phyloP scores from a whole-genome alignment of 768 basidiomycete species.

The Leccinum truebloodii region DNA sequence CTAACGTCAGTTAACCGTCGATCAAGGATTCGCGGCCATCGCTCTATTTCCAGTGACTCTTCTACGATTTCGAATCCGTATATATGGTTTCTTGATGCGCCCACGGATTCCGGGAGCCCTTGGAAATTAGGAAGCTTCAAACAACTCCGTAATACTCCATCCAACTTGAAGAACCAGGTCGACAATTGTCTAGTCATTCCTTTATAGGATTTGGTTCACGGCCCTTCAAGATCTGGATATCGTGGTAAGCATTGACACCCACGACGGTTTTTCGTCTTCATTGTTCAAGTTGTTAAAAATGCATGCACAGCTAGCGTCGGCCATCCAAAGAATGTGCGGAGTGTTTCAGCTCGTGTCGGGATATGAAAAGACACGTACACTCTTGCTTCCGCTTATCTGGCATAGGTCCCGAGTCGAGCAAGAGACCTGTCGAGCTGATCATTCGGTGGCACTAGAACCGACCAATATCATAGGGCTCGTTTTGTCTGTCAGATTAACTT shows the following conservation, averaged over 20 bases:
- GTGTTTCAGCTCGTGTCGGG: slow-evolving; percentile 13
- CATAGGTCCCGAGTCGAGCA: background rate
- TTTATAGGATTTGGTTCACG: background rate
- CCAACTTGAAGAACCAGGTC: background rate
- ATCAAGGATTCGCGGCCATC: slow-evolving; percentile 14
- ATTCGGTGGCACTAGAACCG: background rate
- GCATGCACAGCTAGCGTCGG: background rate
- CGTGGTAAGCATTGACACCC: background rate
- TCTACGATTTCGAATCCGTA: background rate
- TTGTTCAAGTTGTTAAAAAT: background rate
- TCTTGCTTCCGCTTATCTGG: background rate
- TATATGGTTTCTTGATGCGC: slow-evolving; percentile 1
- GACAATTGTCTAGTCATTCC: background rate
- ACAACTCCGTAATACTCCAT: background rate
- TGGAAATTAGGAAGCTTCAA: background rate
- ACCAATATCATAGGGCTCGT: background rate
- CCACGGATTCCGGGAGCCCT: background rate
- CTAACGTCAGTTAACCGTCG: slow-evolving; percentile 10
- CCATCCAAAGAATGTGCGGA: slow-evolving; percentile 8
- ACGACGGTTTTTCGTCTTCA: background rate
- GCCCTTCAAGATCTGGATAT: background rate
- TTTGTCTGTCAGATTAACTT: background rate
- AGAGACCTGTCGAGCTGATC: background rate
- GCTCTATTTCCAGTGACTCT: background rate
- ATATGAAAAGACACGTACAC: slow-evolving; percentile 15